These are phyloP conservation scores for Croton laevigatus DNA, from an alignment of 441 rosid species.

Conservation along the genomic window DNA sequence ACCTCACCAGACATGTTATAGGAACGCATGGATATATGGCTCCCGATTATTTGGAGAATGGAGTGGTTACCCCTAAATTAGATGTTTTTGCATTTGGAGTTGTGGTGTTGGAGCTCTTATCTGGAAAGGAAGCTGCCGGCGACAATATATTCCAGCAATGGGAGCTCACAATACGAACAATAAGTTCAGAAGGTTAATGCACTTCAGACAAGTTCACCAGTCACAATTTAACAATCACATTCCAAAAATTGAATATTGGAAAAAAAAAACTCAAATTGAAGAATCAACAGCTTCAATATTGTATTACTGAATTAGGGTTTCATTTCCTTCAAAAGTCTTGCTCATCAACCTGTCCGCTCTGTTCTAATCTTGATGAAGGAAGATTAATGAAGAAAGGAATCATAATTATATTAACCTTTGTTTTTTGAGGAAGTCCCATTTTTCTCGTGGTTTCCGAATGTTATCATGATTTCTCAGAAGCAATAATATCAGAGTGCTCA, in stretches of 20 bases:
- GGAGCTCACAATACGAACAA: not conserved
- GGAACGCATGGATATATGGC: slow-evolving; percentile 90
- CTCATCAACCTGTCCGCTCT: not conserved
- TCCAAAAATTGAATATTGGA: not conserved
- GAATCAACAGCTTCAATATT: not conserved
- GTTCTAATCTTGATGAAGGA: slow-evolving; percentile 13
- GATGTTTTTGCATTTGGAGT: slow-evolving; percentile 89
- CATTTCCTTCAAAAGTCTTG: not conserved
- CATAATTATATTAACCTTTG: not conserved
- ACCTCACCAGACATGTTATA: slow-evolving; percentile 74
- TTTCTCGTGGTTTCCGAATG: slow-evolving; percentile 25
- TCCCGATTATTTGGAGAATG: slow-evolving; percentile 85
- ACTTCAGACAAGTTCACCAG: no score
- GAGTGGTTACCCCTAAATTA: slow-evolving; percentile 66
- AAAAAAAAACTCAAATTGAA: slow-evolving; percentile 12
- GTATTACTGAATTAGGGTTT: not conserved
- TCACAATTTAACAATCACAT: not conserved
- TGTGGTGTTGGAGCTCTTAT: slow-evolving; percentile 71
- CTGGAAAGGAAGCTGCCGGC: slow-evolving; percentile 61
- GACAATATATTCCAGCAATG: slow-evolving; percentile 10
- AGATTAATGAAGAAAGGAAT: not conserved
- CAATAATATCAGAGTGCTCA: not conserved
- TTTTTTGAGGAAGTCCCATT: not conserved
- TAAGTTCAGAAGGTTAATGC: not conserved
- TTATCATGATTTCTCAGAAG: not conserved